Base-by-base conservation (phyloP, 208 protist species). In the Leishmania tarentolae region DNA sequence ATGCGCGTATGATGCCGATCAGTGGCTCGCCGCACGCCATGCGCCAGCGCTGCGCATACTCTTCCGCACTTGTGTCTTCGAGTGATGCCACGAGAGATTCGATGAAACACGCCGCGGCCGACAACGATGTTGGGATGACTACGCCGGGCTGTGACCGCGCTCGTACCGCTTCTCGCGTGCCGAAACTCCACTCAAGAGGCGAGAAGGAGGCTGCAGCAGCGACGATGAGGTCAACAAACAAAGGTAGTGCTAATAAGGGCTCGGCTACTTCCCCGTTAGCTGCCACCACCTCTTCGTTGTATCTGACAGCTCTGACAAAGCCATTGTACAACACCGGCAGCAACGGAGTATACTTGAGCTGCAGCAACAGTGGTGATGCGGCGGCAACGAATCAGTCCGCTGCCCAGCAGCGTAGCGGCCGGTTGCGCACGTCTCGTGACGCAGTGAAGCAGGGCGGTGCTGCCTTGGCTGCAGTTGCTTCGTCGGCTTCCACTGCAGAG, bases 251-350 rank as follows among this genome's bases (percentile, higher is more conserved):
- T n/a, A 3, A 37, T 13, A 61, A 46, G 24, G 72, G 35, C 72
- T 76, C 31, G 35, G 31, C 46, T 3, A 57, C 47, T 9, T 46
- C 72, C 28, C n/a, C 72, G 19, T 24, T 50, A 42, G 50, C 50
- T 9, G 72, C 72, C 42, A 37, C 72, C 15, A 31, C 50, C 19
- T 57, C 72, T 17, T 76, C 72, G 72, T 61, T 76, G 52, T 56
- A 76, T 76, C 72, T 59, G 35, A 61, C 31, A 50, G 31, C 72
- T 8, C 35, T 57, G 46, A 35, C 44, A n/a, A 56, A 17, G 17
- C 52, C 44, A 4, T 31, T 61, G 46, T 37, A 24, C 35, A 50
- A 76, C 50, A 1, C 50, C 50, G 50, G 47, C 52, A 50, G 8
- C 11, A 31, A 15, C 31, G 61, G 15, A 40, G 59, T 66, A 13